These are phyloP conservation scores for Colletotrichum sp. DNA, from an alignment of 2,329 filamentous ascomycete genomes.

Conservation along the genomic window DNA sequence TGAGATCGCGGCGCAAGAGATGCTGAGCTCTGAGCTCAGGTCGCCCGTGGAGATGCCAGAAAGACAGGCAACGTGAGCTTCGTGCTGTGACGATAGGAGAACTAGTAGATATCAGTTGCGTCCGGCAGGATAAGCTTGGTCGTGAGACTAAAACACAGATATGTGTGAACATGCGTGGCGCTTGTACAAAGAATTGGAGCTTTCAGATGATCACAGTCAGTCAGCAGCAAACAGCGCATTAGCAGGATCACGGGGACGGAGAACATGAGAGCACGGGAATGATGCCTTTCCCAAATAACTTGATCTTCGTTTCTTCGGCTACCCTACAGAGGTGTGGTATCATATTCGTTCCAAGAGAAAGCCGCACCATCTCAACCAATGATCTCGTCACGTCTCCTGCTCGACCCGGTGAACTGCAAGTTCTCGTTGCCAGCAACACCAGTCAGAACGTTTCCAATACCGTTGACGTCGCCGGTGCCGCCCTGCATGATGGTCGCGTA, in stretches of 20 bases:
- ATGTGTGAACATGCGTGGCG: too few relatives aligned
- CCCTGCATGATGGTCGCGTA: conserved; percentile 59
- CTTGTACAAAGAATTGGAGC: too few relatives aligned
- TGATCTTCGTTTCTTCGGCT: not conserved
- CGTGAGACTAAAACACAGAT: too few relatives aligned
- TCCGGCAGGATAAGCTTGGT: too few relatives aligned
- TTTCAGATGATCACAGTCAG: too few relatives aligned
- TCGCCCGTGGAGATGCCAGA: not conserved
- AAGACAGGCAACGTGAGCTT: not conserved
- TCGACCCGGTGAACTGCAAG: conserved; percentile 37
- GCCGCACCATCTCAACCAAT: not conserved
- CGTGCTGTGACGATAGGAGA: not conserved
- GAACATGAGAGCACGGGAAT: not conserved
- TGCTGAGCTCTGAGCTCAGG: not conserved
- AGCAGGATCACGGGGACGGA: not conserved
- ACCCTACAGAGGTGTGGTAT: not conserved
- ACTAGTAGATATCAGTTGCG: too few relatives aligned
- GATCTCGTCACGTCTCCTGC: conserved; percentile 6
- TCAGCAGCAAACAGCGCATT: not conserved
- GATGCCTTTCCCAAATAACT: not conserved
- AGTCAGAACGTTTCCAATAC: conserved; percentile 53
- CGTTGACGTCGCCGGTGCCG: conserved; percentile 52
- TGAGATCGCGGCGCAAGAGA: not conserved
- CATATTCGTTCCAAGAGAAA: not conserved
- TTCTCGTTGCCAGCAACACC: conserved; percentile 55